These are phyloP conservation scores for Chaetomium sp. DNA, from an alignment of 2,329 filamentous ascomycete genomes.

Conservation along the genomic window DNA sequence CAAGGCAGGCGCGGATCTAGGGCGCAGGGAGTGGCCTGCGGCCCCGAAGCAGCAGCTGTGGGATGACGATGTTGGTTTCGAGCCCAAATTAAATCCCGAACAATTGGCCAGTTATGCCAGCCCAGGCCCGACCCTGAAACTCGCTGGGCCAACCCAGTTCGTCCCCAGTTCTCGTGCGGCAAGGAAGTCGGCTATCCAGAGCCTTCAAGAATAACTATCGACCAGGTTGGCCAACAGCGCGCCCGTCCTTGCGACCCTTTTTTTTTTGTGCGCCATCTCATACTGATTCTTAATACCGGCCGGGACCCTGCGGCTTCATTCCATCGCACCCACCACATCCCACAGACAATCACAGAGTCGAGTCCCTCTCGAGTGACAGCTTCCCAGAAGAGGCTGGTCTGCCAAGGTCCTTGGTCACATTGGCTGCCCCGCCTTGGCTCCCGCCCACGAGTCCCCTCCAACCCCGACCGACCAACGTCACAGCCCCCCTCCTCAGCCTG, in stretches of 20 bases:
- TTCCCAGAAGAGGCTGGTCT: conserved; percentile 25
- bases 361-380: conserved; percentile 1
- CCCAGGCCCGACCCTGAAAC: conserved; percentile 35
- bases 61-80: conserved; percentile 38
- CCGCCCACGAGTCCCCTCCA: conserved; percentile 25
- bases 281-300: conserved; percentile 24
- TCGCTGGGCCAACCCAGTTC: conserved; percentile 20
- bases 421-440: conserved; percentile 33
- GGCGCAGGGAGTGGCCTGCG: conserved; percentile 18
- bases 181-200: conserved; percentile 6
- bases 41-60: conserved; percentile 25
- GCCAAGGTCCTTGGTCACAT: conserved; percentile 32
- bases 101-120: conserved; percentile 33
- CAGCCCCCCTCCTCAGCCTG: conserved; percentile 28
- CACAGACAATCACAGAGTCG: not conserved
- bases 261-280: conserved; percentile 4
- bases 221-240: conserved; percentile 24
- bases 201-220: conserved; percentile 7
- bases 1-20: conserved; percentile 15
- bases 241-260: conserved; percentile 12
- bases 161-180: conserved; percentile 17
- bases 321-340: not conserved
- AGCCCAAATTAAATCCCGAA: conserved; percentile 33
- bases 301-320: conserved; percentile 12
- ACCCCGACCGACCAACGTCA: conserved; percentile 30